A percentile compares a stretch with the other conserved stretches of the same genome.
These are phyloP conservation scores for Fusarium coicis DNA, from an alignment of 2,329 filamentous ascomycete genomes.

Conservation along the genomic window DNA sequence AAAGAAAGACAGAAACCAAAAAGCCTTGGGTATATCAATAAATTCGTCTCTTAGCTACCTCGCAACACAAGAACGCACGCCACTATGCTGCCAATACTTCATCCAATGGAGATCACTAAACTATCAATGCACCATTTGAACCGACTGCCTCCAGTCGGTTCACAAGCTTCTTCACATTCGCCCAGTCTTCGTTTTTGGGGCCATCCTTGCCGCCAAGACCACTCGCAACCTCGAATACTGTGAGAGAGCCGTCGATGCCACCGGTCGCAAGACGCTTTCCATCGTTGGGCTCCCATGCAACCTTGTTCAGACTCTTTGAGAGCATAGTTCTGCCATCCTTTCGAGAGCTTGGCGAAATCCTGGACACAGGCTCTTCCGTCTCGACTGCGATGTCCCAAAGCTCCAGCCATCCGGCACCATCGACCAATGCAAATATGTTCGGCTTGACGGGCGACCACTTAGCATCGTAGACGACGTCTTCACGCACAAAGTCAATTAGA, in stretches of 20 bases:
- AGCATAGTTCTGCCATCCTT: slow-evolving; percentile 75
- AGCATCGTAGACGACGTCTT: slow-evolving; percentile 97
- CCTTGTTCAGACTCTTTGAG: slow-evolving; percentile 89
- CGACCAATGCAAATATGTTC: slow-evolving; percentile 92
- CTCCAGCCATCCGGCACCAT: slow-evolving; percentile 91
- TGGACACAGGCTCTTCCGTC: slow-evolving; percentile 89
- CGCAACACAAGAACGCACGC: slow-evolving; percentile 29
- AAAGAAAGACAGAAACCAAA: background rate
- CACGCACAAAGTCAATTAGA: slow-evolving; percentile 88
- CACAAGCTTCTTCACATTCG: slow-evolving; percentile 89
- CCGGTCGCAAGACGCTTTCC: slow-evolving; percentile 89
- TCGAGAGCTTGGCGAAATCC: slow-evolving; percentile 76
- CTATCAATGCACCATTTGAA: slow-evolving; percentile 59
- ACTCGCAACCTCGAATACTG: slow-evolving; percentile 89
- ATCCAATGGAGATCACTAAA: slow-evolving; percentile 43
- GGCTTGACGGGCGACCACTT: slow-evolving; percentile 95
- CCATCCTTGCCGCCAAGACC: slow-evolving; percentile 87
- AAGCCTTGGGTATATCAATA: slow-evolving; percentile 41
- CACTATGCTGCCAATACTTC: slow-evolving; percentile 29
- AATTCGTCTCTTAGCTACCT: slow-evolving; percentile 28
- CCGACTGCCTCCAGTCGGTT: slow-evolving; percentile 75
- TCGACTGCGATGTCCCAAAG: slow-evolving; percentile 95
- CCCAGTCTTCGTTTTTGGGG: slow-evolving; percentile 89
- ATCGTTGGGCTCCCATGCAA: slow-evolving; percentile 92
- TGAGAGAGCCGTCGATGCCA: slow-evolving; percentile 89